phyloP scores from a whole-genome alignment of 176 grass and related monocot genomes.

The Oryza officinalis region DNA sequence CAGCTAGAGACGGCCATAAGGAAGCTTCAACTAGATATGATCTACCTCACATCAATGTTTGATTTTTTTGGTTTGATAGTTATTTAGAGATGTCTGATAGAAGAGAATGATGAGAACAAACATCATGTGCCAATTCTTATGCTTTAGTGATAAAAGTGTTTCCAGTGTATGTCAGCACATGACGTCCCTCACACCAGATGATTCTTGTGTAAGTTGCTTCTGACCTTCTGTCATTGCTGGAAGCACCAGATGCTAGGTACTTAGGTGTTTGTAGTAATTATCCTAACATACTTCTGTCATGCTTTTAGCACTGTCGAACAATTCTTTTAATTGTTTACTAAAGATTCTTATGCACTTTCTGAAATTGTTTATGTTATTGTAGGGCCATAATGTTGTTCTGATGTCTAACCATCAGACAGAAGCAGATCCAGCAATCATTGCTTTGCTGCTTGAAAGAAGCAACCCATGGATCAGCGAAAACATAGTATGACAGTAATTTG shows the following conservation, averaged over 20 bases:
- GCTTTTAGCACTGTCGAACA: not conserved
- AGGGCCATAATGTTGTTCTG: constrained; percentile 98
- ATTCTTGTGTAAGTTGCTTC: not conserved
- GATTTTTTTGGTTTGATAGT: not conserved
- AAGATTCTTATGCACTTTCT: constrained; percentile 15
- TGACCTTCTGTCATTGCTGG: constrained; percentile 20
- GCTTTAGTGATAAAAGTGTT: constrained; percentile 4
- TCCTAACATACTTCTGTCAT: not conserved
- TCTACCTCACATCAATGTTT: not conserved
- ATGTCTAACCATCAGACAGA: constrained; percentile 99
- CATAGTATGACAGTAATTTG: constrained; percentile 59
- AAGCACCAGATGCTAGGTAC: not conserved
- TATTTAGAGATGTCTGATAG: constrained; percentile 2
- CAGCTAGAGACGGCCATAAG: not conserved
- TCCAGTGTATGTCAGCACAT: not conserved
- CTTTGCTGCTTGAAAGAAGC: constrained; percentile 81
- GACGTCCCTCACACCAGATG: not conserved
- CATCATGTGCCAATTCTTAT: not conserved
- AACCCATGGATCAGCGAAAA: constrained; percentile 78
- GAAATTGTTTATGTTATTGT: constrained; percentile 33
- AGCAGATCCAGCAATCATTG: constrained; percentile 89
- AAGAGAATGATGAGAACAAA: constrained; percentile 21
- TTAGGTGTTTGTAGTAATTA: not conserved
- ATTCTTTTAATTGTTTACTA: not conserved
- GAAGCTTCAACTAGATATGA: not conserved